Evolutionary conservation across 2,329 filamentous ascomycete genomes (phyloP).

Genomic region (Westerdykella ornata): DNA sequence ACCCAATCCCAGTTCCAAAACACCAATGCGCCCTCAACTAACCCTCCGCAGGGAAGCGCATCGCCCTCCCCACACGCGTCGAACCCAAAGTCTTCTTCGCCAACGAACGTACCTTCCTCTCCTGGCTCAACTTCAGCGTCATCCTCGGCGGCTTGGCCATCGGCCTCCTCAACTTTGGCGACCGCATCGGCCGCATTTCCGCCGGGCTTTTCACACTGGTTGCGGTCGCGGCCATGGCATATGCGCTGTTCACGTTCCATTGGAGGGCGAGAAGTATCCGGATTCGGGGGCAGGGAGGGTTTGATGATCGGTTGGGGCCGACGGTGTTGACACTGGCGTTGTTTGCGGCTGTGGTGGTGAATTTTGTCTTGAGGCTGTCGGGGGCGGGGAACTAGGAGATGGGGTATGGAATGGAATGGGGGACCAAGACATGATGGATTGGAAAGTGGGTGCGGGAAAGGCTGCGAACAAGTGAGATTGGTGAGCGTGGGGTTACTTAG

Average conservation of each 20-base stretch:
- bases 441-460: too few species aligned
- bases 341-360: constrained; percentile 84
- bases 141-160: constrained; percentile 94
- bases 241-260: constrained; percentile 91
- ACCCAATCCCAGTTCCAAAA: neutral
- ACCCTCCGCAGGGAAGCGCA: constrained; percentile 72
- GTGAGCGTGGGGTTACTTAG: too few species aligned
- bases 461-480: too few species aligned
- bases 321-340: constrained; percentile 83
- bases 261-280: constrained; percentile 94
- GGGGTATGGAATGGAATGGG: too few species aligned
- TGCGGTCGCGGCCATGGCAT: constrained; percentile 90
- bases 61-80: constrained; percentile 93
- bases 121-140: constrained; percentile 99
- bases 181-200: constrained; percentile 86
- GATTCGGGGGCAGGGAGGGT: constrained; percentile 84
- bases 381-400: constrained; percentile 8
- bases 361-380: constrained; percentile 65
- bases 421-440: too few species aligned
- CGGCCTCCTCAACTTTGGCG: constrained; percentile 96
- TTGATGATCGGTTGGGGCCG: constrained; percentile 92
- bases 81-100: constrained; percentile 99
- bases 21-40: constrained; percentile 2
- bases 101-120: constrained; percentile 98
- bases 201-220: constrained; percentile 91